Percentiles rank a stretch among this genome's conserved stretches.
Conservation (phyloP, 2,329 filamentous ascomycete genomes). For the Grosmannia huntii region DNA sequence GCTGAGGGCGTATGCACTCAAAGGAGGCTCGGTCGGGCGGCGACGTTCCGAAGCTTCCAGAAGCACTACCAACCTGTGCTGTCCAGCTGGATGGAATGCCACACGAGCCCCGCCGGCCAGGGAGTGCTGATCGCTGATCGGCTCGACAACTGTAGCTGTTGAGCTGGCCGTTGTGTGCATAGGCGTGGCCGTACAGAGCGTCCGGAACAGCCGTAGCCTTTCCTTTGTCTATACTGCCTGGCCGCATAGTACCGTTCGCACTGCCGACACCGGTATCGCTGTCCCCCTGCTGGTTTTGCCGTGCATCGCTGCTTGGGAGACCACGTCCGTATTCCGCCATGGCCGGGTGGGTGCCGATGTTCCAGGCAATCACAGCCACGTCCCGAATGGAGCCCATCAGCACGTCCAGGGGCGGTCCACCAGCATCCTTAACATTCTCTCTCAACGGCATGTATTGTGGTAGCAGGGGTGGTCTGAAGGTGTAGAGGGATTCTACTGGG, state of each 20-base stretch:
- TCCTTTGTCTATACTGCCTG: not conserved
- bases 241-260: not conserved
- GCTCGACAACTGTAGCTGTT: not conserved
- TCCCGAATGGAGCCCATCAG: constrained; percentile 75
- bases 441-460: constrained; percentile 31
- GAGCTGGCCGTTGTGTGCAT: not conserved
- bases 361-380: constrained; percentile 81
- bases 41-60: not conserved
- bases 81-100: not conserved
- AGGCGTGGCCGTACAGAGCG: not conserved
- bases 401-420: constrained; percentile 43
- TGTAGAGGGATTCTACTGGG: constrained; percentile 28
- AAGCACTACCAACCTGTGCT: not conserved
- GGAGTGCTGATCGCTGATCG: not conserved
- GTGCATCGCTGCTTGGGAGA: constrained; percentile 47
- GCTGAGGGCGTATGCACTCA: not conserved
- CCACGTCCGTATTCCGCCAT: constrained; percentile 53
- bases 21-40: not conserved
- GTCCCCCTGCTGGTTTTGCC: constrained; percentile 20
- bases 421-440: constrained; percentile 30
- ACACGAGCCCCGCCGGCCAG: not conserved
- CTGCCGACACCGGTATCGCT: not conserved
- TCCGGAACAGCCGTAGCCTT: not conserved
- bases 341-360: constrained; percentile 67
- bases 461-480: constrained; percentile 28